phyloP scores from a whole-genome alignment of 2,329 filamentous ascomycete species.

The Albifimbria verrucaria region DNA sequence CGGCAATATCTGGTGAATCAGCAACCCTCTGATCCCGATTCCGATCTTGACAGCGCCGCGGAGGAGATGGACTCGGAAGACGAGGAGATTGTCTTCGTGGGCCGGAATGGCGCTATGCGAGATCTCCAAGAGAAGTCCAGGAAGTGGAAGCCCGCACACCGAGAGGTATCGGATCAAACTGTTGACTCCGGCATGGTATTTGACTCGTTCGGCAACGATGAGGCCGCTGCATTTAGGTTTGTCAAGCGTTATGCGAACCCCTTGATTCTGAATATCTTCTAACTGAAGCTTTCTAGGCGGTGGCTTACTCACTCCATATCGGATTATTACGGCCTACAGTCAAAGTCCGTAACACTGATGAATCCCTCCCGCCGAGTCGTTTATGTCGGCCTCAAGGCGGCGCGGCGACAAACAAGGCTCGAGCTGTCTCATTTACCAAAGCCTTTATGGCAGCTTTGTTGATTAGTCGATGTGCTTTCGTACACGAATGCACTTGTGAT shows the following conservation, averaged over 20 bases:
- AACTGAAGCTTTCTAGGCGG: constrained; percentile 50
- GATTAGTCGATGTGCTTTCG: constrained; percentile 16
- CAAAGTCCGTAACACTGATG: constrained; percentile 73
- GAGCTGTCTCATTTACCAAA: constrained; percentile 45
- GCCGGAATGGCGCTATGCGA: constrained; percentile 60
- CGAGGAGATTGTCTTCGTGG: constrained; percentile 91
- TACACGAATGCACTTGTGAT: too few species aligned
- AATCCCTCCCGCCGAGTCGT: constrained; percentile 72
- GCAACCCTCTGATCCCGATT: constrained; percentile 8
- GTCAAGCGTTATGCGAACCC: constrained; percentile 26
- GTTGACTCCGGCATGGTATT: constrained; percentile 68
- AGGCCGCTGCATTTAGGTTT: constrained; percentile 77
- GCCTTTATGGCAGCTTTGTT: constrained; percentile 62
- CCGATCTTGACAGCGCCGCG: constrained; percentile 23
- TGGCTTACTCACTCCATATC: constrained; percentile 94
- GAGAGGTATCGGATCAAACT: constrained; percentile 57
- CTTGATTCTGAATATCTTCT: constrained; percentile 7
- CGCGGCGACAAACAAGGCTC: constrained; percentile 22
- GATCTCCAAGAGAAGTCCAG: constrained; percentile 30
- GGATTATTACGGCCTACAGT: constrained; percentile 84
- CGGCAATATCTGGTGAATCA: constrained; percentile 66
- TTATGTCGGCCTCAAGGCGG: constrained; percentile 70
- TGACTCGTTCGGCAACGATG: constrained; percentile 73
- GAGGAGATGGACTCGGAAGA: constrained; percentile 53
- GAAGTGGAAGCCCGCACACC: constrained; percentile 46